Evolutionary conservation across 345 rosid species (phyloP).

Genomic region (Acer saccharum): DNA sequence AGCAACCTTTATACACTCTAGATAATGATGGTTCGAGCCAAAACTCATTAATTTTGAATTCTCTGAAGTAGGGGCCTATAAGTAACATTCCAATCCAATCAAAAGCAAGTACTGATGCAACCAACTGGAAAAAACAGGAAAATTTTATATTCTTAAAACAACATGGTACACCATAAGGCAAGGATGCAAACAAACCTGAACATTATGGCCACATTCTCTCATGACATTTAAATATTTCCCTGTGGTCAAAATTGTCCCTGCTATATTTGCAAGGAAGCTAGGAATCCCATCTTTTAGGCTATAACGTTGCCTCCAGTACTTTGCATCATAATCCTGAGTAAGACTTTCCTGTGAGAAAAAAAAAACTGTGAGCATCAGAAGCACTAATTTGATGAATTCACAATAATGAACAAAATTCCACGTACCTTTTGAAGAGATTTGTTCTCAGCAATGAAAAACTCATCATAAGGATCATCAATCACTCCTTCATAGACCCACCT

Average conservation of each 20-base stretch:
- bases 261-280: constrained; percentile 90
- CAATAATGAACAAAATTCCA: background rate
- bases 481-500: constrained; percentile 99
- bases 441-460: constrained; percentile 90
- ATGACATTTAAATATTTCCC: constrained; percentile 95
- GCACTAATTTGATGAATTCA: constrained; percentile 9
- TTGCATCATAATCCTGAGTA: constrained; percentile 78
- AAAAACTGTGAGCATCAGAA: constrained; percentile 30
- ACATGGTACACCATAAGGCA: background rate
- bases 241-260: constrained; percentile 90
- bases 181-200: constrained; percentile 58
- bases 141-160: background rate
- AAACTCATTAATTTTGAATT: constrained; percentile 78
- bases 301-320: constrained; percentile 86
- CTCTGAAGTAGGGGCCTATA: constrained; percentile 81
- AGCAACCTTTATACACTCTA: constrained; percentile 89
- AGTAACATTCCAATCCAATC: constrained; percentile 19
- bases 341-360: constrained; percentile 79
- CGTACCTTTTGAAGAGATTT: constrained; percentile 86
- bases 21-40: constrained; percentile 93
- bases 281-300: constrained; percentile 94
- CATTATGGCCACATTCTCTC: constrained; percentile 98
- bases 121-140: constrained; percentile 10
- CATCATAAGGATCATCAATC: constrained; percentile 96
- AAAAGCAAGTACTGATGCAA: constrained; percentile 19